Percentiles rank a stretch among this genome's conserved stretches.
These are phyloP conservation scores for Brassica juncea DNA, from an alignment of 345 rosid genomes.

Conservation along the genomic window DNA sequence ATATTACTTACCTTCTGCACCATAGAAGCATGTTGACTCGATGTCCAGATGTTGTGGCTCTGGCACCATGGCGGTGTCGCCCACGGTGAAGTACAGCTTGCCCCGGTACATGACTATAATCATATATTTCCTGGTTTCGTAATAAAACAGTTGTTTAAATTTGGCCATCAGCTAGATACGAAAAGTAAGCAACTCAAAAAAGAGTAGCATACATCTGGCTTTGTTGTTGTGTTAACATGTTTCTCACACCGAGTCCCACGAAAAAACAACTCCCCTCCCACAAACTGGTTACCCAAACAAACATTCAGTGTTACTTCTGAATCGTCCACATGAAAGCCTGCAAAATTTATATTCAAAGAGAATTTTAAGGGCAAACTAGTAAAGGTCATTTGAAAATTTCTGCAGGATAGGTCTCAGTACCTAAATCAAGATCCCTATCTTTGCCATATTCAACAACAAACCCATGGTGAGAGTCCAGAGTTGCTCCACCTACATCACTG, in stretches of 20 bases:
- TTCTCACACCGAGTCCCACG: conserved; percentile 87
- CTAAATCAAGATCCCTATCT: conserved; percentile 86
- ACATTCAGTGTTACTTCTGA: conserved; percentile 93
- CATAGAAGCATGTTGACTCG: conserved; percentile 86
- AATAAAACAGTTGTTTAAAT: not conserved
- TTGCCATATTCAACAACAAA: conserved; percentile 94
- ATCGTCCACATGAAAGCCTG: conserved; percentile 98
- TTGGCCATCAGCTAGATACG: not conserved
- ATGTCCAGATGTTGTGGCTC: conserved; percentile 84
- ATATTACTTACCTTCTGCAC: conserved; percentile 78
- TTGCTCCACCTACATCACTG: conserved; percentile 87
- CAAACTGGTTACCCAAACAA: conserved; percentile 90
- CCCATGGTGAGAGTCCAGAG: conserved; percentile 98
- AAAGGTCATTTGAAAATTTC: not conserved
- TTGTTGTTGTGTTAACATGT: conserved; percentile 78
- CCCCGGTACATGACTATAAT: conserved; percentile 75
- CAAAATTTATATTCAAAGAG: conserved; percentile 18
- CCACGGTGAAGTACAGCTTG: conserved; percentile 90
- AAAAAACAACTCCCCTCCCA: conserved; percentile 92
- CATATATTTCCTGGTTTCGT: conserved; percentile 64
- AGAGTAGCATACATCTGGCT: conserved; percentile 62
- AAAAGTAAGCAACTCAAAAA: not conserved
- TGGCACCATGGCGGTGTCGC: conserved; percentile 93
- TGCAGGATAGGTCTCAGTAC: conserved; percentile 46
- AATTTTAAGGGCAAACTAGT: not conserved